phyloP scores from a whole-genome alignment of 345 rosid genomes.

The Hypericum perforatum region DNA sequence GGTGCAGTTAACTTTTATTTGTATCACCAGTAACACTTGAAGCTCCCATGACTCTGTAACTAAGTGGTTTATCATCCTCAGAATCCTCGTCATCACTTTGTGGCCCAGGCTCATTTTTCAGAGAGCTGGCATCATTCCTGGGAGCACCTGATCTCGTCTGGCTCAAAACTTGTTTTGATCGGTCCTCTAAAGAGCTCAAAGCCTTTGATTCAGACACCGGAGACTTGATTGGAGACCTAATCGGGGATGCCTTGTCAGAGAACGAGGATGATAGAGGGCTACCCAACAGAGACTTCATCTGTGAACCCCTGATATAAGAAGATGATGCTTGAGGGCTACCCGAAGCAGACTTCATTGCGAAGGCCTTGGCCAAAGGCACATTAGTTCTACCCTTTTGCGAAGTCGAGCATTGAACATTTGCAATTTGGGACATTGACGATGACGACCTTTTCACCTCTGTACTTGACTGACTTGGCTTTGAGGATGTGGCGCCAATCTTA shows the following conservation, averaged over 20 bases:
- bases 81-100: constrained; percentile 42
- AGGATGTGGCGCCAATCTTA: constrained; percentile 18
- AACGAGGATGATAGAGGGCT: constrained; percentile 52
- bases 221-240: constrained; percentile 17
- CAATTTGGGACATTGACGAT: constrained; percentile 17
- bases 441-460: constrained; percentile 31
- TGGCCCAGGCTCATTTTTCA: constrained; percentile 23
- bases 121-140: constrained; percentile 34
- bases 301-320: too few species aligned
- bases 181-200: constrained; percentile 27
- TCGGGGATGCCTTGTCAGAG: constrained; percentile 25
- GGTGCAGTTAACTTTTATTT: constrained; percentile 26
- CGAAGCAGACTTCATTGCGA: constrained; percentile 14
- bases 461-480: constrained; percentile 48
- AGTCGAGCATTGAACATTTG: constrained; percentile 48
- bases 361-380: constrained; percentile 38
- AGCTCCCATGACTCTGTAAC: constrained; percentile 42
- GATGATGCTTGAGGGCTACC: too few species aligned
- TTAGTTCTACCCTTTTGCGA: constrained; percentile 35
- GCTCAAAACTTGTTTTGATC: constrained; percentile 26
- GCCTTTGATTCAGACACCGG: constrained; percentile 24
- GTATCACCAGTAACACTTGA: constrained; percentile 17
- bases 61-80: constrained; percentile 63
- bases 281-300: constrained; percentile 34
- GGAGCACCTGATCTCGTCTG: constrained; percentile 25